phyloP scores from a whole-genome alignment of 208 protist species.

The Crithidia brevicula region DNA sequence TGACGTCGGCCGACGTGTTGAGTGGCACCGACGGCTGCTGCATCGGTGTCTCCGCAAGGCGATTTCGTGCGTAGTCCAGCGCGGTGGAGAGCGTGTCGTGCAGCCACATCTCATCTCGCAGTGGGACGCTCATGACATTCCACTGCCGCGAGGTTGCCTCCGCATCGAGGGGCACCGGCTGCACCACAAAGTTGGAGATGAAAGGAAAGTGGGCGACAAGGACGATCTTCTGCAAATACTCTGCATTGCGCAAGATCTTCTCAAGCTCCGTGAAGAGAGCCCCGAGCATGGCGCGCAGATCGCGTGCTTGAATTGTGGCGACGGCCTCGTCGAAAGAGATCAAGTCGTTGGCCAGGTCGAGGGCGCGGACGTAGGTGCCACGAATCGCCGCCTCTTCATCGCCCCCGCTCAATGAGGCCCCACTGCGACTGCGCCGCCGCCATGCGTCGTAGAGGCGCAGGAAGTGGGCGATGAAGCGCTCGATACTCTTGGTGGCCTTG shows the following conservation, averaged over 20 bases:
- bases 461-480: constrained; percentile 77
- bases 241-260: constrained; percentile 83
- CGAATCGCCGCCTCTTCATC: constrained; percentile 58
- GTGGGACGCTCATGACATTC: constrained; percentile 37
- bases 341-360: constrained; percentile 57
- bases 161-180: constrained; percentile 47
- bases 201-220: constrained; percentile 76
- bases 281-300: constrained; percentile 68
- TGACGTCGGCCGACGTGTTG: background rate
- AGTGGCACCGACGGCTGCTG: background rate
- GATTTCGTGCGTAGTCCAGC: constrained; percentile 24
- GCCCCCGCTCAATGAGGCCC: constrained; percentile 28
- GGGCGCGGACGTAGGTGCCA: constrained; percentile 56
- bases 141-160: constrained; percentile 49
- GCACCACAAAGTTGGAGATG: constrained; percentile 50
- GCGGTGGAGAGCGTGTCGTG: constrained; percentile 40
- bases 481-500: constrained; percentile 57
- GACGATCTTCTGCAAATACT: constrained; percentile 75
- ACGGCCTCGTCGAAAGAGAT: constrained; percentile 79
- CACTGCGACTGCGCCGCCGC: constrained; percentile 51
- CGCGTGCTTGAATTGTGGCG: constrained; percentile 59
- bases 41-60: background rate
- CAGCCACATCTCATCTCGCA: constrained; percentile 38
- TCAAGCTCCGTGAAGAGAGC: constrained; percentile 80
- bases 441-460: constrained; percentile 76